phyloP scores from a whole-genome alignment of 352 stramenopile species.

The Globisporangium radiosum region DNA sequence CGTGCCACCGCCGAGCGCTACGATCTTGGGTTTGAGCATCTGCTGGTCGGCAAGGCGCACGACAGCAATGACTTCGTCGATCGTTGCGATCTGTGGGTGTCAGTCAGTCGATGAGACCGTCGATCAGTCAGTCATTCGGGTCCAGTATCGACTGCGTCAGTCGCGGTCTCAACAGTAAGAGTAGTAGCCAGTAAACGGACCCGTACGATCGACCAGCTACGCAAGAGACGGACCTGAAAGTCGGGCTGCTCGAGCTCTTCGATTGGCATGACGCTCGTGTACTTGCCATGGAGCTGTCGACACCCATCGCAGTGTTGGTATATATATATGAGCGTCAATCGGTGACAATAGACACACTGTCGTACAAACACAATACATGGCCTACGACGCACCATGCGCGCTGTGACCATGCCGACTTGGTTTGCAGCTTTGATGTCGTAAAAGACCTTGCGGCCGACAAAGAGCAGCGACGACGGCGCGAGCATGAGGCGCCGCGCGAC shows the following conservation, averaged over 20 bases:
- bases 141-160: too few species aligned
- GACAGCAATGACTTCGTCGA: constrained; percentile 69
- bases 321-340: neutral
- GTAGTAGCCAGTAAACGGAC: neutral
- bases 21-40: constrained; percentile 78
- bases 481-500: constrained; percentile 53
- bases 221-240: constrained; percentile 43
- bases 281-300: constrained; percentile 75
- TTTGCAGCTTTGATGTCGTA: constrained; percentile 86
- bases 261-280: constrained; percentile 78
- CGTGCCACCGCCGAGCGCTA: constrained; percentile 74
- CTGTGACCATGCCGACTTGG: constrained; percentile 66
- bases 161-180: neutral
- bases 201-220: neutral
- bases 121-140: neutral
- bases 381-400: constrained; percentile 47
- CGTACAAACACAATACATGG: too few species aligned
- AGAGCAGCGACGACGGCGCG: constrained; percentile 67
- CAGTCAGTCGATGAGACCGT: neutral
- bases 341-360: neutral
- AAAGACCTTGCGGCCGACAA: constrained; percentile 80
- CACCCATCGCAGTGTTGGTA: neutral
- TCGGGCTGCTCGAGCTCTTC: constrained; percentile 77
- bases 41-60: constrained; percentile 74
- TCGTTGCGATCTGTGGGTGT: constrained; percentile 53